Conservation (phyloP, 176 grass and related monocot species). For the Zoysia pacifica region DNA sequence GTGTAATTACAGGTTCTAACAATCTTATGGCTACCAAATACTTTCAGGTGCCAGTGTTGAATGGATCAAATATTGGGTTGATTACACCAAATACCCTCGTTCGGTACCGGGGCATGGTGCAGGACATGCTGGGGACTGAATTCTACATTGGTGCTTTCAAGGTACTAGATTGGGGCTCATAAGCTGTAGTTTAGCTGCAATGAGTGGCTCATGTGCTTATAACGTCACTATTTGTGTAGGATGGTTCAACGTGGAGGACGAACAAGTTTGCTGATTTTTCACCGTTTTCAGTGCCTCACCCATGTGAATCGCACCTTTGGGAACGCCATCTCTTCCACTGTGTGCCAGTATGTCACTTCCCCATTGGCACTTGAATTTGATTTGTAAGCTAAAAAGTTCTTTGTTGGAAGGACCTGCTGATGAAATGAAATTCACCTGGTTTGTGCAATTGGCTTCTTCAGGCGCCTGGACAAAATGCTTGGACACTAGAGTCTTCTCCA, state of each 20-base stretch:
- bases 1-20: neutral
- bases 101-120: slow-evolving; percentile 83
- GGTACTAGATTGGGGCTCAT: slow-evolving; percentile 35
- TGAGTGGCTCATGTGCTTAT: neutral
- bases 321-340: slow-evolving; percentile 89
- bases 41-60: slow-evolving; percentile 71
- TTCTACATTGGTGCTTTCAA: slow-evolving; percentile 86
- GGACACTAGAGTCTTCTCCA: slow-evolving; percentile 63
- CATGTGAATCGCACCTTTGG: slow-evolving; percentile 79
- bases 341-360: slow-evolving; percentile 59
- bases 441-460: slow-evolving; percentile 40
- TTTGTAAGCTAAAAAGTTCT: neutral
- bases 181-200: neutral
- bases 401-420: neutral
- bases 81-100: slow-evolving; percentile 91
- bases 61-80: slow-evolving; percentile 60
- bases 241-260: slow-evolving; percentile 84
- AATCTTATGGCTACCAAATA: neutral
- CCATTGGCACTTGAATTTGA: neutral
- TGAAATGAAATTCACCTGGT: slow-evolving; percentile 15
- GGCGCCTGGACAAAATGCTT: slow-evolving; percentile 88
- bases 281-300: slow-evolving; percentile 55
- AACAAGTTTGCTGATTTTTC: slow-evolving; percentile 84
- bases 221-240: slow-evolving; percentile 40
- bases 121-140: slow-evolving; percentile 96